Evolutionary conservation across 495 filamentous ascomycete species (phyloP).

Genomic region (Articulospora tetracladia): DNA sequence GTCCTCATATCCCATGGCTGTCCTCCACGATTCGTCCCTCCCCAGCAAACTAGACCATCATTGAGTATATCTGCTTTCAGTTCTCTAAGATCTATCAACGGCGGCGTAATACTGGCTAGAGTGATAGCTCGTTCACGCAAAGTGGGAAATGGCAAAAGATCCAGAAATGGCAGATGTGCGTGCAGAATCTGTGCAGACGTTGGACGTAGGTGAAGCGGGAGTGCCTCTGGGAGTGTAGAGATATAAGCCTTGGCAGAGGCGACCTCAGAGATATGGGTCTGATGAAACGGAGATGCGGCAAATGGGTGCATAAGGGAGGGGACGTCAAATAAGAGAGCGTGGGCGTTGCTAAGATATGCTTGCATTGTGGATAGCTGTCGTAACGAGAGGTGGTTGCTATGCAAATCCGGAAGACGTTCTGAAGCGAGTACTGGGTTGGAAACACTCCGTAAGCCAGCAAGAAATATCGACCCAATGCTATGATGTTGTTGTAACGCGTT

Average conservation of each 20-base stretch:
- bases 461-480: neutral
- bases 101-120: slow-evolving; percentile 30
- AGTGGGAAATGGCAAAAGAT: slow-evolving; percentile 46
- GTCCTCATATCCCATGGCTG: slow-evolving; percentile 32
- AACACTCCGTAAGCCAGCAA: neutral
- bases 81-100: slow-evolving; percentile 22
- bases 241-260: neutral
- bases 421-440: neutral
- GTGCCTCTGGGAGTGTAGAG: neutral
- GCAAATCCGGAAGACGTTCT: neutral
- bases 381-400: neutral
- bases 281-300: neutral
- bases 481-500: neutral
- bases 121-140: slow-evolving; percentile 43
- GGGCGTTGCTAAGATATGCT: neutral
- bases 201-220: slow-evolving; percentile 41
- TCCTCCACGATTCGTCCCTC: neutral
- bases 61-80: slow-evolving; percentile 17
- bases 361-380: neutral
- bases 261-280: neutral
- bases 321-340: neutral
- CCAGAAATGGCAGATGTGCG: slow-evolving; percentile 49
- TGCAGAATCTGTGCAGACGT: slow-evolving; percentile 39
- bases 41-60: slow-evolving; percentile 12
- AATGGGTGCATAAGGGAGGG: neutral